phyloP scores from a whole-genome alignment of 768 basidiomycete species.

The Auriculariales sp. region DNA sequence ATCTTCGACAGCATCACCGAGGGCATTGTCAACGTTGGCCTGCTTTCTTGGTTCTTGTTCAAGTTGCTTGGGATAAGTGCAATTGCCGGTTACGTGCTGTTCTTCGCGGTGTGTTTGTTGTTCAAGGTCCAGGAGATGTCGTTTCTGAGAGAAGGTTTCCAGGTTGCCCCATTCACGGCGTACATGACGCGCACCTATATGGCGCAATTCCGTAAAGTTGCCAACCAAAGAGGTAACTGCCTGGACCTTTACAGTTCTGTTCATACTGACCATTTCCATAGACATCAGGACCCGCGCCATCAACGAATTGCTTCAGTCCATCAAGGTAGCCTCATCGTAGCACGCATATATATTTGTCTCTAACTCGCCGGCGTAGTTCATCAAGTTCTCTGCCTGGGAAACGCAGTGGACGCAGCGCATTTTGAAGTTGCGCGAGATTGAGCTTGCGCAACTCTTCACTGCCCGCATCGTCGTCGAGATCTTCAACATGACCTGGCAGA shows the following conservation, averaged over 20 bases:
- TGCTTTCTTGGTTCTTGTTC: too few species aligned
- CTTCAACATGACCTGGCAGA: background rate
- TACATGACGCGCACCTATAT: too few species aligned
- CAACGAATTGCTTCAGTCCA: background rate
- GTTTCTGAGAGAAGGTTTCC: too few species aligned
- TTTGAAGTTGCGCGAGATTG: background rate
- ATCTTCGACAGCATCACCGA: background rate
- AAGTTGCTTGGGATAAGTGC: background rate
- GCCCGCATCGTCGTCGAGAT: background rate
- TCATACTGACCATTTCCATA: background rate
- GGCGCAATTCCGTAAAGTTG: too few species aligned
- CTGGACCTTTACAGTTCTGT: background rate
- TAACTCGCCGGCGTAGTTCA: background rate
- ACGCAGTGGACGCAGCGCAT: background rate
- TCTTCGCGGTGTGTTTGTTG: background rate
- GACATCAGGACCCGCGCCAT: background rate
- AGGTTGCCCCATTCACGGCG: background rate
- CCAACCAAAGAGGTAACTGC: too few species aligned
- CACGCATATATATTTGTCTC: background rate
- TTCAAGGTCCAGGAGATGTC: background rate
- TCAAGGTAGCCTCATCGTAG: background rate
- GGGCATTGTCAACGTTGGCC: too few species aligned
- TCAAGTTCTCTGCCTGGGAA: conserved; percentile 1
- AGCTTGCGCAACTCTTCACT: background rate
- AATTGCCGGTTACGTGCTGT: background rate